These are phyloP conservation scores for Didymella keratinophila DNA, from an alignment of 2,329 filamentous ascomycete genomes.

Conservation along the genomic window DNA sequence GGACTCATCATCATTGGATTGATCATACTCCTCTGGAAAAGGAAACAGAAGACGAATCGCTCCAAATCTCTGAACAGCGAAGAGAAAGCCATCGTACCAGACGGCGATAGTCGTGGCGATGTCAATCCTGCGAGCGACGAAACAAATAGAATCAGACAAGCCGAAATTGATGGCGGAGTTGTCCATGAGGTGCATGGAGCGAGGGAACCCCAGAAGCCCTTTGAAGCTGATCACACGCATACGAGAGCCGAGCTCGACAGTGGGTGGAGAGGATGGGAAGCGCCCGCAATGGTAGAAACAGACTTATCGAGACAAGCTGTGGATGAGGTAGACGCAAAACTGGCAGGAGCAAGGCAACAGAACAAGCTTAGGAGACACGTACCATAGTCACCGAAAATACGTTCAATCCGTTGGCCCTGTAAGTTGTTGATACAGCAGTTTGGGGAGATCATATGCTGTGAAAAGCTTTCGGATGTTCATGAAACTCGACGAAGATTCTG, in stretches of 20 bases:
- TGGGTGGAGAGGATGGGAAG: conserved; percentile 3
- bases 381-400: too few relatives aligned
- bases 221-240: background rate
- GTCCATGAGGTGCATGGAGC: background rate
- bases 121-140: too few relatives aligned
- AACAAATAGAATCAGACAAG: background rate
- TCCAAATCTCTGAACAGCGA: background rate
- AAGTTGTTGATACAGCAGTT: too few relatives aligned
- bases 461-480: too few relatives aligned
- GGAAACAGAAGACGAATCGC: background rate
- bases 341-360: background rate
- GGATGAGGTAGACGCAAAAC: background rate
- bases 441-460: too few relatives aligned
- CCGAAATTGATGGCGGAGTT: background rate
- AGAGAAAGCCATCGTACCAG: background rate
- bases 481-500: too few relatives aligned
- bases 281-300: background rate
- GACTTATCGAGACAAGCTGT: background rate
- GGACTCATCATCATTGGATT: background rate
- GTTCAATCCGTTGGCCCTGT: too few relatives aligned
- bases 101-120: background rate
- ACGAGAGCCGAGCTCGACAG: background rate
- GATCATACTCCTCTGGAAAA: background rate
- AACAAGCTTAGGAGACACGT: background rate
- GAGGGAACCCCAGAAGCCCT: background rate